Percentiles rank a stretch among this genome's conserved stretches.
Conservation (phyloP, 164 flowering plant species). For the Vitis riparia region DNA sequence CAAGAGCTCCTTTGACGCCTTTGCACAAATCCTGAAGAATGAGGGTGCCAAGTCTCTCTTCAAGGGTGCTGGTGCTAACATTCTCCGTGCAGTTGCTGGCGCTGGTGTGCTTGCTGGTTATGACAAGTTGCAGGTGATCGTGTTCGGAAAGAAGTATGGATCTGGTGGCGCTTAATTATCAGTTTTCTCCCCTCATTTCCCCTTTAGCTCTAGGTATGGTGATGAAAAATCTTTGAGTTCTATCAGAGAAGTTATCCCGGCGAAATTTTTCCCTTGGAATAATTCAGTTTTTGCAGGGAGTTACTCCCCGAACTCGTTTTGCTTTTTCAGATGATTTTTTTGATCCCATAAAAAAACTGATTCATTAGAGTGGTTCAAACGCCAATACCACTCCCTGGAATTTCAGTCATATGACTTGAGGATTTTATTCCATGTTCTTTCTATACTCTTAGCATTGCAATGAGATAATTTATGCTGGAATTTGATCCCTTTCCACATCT, state of each 20-base stretch:
- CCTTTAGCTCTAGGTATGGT: constrained; percentile 21
- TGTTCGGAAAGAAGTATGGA: constrained; percentile 54
- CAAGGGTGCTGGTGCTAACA: constrained; percentile 64
- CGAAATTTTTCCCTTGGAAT: constrained; percentile 15
- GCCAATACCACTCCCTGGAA: constrained; percentile 6
- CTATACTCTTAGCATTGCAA: background rate
- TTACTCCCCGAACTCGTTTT: constrained; percentile 7
- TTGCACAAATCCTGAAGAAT: constrained; percentile 46
- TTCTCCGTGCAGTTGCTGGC: constrained; percentile 58
- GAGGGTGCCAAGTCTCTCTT: constrained; percentile 59
- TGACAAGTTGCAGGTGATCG: constrained; percentile 50
- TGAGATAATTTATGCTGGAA: background rate
- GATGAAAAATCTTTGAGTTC: constrained; percentile 26
- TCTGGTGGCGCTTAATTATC: constrained; percentile 39
- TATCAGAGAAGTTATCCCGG: constrained; percentile 12
- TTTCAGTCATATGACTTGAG: constrained; percentile 3
- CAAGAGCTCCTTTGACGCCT: constrained; percentile 47
- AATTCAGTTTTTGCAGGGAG: constrained; percentile 16
- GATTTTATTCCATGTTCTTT: background rate
- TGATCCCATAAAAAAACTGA: background rate
- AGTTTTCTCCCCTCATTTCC: background rate
- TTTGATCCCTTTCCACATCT: background rate
- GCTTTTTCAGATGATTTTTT: constrained; percentile 9
- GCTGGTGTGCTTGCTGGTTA: constrained; percentile 63
- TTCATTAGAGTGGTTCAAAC: constrained; percentile 9